phyloP scores from a whole-genome alignment of 2,329 filamentous ascomycete species.

The Setomelanomma holmii region DNA sequence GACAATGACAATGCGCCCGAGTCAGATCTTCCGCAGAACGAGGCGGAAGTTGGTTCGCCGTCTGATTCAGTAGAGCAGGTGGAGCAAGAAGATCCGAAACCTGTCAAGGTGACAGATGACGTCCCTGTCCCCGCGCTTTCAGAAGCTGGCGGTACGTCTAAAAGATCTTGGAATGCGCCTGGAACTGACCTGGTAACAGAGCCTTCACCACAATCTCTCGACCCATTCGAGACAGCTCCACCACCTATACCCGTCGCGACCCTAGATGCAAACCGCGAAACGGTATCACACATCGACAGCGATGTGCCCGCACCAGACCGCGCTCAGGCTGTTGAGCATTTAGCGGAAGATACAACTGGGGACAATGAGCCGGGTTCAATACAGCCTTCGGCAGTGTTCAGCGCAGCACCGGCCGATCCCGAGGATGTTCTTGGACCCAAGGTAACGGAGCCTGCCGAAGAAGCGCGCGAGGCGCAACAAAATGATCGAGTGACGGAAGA shows the following conservation, averaged over 20 bases:
- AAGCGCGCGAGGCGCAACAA: slow-evolving; percentile 13
- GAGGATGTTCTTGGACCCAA: slow-evolving; percentile 26
- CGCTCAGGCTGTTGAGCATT: slow-evolving; percentile 17
- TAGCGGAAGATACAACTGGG: slow-evolving; percentile 23
- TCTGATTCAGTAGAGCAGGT: slow-evolving; percentile 5
- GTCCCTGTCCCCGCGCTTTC: slow-evolving; percentile 21
- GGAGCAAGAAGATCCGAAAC: slow-evolving; percentile 10
- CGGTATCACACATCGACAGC: slow-evolving; percentile 32
- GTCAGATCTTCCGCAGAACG: neutral
- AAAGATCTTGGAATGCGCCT: neutral
- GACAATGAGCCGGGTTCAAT: slow-evolving; percentile 24
- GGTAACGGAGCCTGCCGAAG: slow-evolving; percentile 24
- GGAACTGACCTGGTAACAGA: slow-evolving; percentile 18
- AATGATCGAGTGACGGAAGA: slow-evolving; percentile 7
- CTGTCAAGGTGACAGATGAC: neutral
- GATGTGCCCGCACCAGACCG: slow-evolving; percentile 19
- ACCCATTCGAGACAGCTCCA: neutral
- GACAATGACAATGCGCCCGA: neutral
- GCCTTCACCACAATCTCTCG: slow-evolving; percentile 1
- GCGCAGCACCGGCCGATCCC: slow-evolving; percentile 21
- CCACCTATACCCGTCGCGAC: slow-evolving; percentile 21
- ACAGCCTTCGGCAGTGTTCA: slow-evolving; percentile 20
- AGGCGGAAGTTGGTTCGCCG: slow-evolving; percentile 8
- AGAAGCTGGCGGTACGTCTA: slow-evolving; percentile 30
- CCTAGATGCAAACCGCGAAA: slow-evolving; percentile 22